Conservation (phyloP, 768 basidiomycete genomes). For the Suillus lakei region DNA sequence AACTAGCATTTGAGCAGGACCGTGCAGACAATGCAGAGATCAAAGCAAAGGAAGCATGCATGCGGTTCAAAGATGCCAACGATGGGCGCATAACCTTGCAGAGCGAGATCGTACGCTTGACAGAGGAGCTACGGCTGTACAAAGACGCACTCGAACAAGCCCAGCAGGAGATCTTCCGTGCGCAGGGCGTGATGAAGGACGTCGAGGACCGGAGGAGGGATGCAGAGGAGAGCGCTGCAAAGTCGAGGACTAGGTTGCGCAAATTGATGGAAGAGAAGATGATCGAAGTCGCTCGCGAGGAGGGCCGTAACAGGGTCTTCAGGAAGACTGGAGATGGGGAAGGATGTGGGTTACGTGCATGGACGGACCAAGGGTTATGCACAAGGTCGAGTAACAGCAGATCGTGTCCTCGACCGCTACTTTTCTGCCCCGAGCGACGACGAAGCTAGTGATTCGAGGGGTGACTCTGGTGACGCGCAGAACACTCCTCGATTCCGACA, state of each 20-base stretch:
- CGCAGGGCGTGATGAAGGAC: slow-evolving; percentile 62
- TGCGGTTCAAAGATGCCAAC: slow-evolving; percentile 61
- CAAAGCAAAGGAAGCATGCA: slow-evolving; percentile 49
- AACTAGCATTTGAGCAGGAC: slow-evolving; percentile 52
- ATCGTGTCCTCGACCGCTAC: slow-evolving; percentile 37
- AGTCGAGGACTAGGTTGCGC: slow-evolving; percentile 56
- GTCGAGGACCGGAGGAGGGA: slow-evolving; percentile 63
- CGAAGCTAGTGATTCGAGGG: slow-evolving; percentile 30
- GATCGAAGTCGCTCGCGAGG: slow-evolving; percentile 60
- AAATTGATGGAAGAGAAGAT: slow-evolving; percentile 60
- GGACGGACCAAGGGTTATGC: slow-evolving; percentile 35
- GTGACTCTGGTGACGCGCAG: slow-evolving; percentile 28
- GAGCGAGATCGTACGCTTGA: slow-evolving; percentile 57
- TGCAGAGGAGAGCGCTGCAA: slow-evolving; percentile 68
- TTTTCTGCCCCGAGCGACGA: slow-evolving; percentile 33
- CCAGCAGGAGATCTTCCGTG: slow-evolving; percentile 68
- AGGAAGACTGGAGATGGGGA: slow-evolving; percentile 56
- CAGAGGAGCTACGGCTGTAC: slow-evolving; percentile 65
- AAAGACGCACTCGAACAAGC: slow-evolving; percentile 68
- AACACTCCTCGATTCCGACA: slow-evolving; percentile 29
- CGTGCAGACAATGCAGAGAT: slow-evolving; percentile 63
- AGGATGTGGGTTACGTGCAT: slow-evolving; percentile 49
- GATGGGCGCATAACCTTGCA: slow-evolving; percentile 59
- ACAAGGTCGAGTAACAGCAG: slow-evolving; percentile 33
- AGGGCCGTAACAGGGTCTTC: slow-evolving; percentile 65